Conservation (phyloP, 2,329 filamentous ascomycete genomes). For the Basipetospora chlamydospora region DNA sequence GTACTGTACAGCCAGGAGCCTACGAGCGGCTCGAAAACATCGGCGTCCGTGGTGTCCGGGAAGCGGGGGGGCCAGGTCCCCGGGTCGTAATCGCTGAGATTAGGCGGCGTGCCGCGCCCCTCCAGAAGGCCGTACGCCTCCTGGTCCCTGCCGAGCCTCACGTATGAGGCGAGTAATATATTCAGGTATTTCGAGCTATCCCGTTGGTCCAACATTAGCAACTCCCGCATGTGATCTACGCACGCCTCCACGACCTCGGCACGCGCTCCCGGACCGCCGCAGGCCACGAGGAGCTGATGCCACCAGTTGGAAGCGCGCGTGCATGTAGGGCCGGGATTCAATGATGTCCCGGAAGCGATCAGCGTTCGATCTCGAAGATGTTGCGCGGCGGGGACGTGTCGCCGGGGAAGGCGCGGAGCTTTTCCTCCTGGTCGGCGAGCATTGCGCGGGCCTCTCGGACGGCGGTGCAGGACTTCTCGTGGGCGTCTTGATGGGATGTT, state of each 20-base stretch:
- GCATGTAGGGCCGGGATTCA: slow-evolving; percentile 30
- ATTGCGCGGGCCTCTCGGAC: slow-evolving; percentile 17
- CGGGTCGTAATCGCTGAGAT: slow-evolving; percentile 10
- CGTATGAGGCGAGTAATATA: too few relatives aligned
- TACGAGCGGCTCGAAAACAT: slow-evolving; percentile 22
- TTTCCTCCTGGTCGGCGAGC: slow-evolving; percentile 20
- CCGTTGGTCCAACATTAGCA: slow-evolving; percentile 30
- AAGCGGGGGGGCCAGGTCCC: slow-evolving; percentile 9
- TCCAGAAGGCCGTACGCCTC: slow-evolving; percentile 31
- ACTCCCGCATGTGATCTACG: slow-evolving; percentile 24
- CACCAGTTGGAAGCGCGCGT: slow-evolving; percentile 14
- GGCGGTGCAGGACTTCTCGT: slow-evolving; percentile 24
- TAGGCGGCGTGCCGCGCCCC: slow-evolving; percentile 14
- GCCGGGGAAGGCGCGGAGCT: slow-evolving; percentile 17
- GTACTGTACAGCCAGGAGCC: background rate
- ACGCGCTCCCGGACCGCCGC: slow-evolving; percentile 13
- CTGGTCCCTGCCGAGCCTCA: slow-evolving; percentile 33
- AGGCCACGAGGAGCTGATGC: slow-evolving; percentile 16
- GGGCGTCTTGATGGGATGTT: slow-evolving; percentile 16
- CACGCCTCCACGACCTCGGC: slow-evolving; percentile 19
- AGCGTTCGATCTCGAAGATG: slow-evolving; percentile 21
- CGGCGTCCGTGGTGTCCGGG: slow-evolving; percentile 21
- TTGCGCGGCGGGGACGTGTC: slow-evolving; percentile 16
- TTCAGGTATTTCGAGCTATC: too few relatives aligned
- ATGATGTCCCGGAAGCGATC: slow-evolving; percentile 27